These are phyloP conservation scores for Sclerotinia borealis DNA, from an alignment of 2,329 filamentous ascomycete genomes.

Conservation along the genomic window DNA sequence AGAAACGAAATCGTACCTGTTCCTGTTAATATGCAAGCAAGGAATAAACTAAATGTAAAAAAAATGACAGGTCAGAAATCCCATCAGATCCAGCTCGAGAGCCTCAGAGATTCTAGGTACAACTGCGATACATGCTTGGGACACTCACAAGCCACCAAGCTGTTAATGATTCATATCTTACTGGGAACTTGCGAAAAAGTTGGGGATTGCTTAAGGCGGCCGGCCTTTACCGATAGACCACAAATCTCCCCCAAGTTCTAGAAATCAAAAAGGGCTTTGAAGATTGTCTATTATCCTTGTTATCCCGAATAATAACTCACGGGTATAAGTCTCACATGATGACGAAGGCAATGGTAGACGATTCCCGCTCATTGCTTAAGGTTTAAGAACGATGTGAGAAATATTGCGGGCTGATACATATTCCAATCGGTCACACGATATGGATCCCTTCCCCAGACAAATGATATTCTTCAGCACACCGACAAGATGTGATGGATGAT, in stretches of 20 bases:
- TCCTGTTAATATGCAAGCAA: constrained; percentile 4
- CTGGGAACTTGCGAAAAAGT: background rate
- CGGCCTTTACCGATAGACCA: background rate
- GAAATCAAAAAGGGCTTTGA: background rate
- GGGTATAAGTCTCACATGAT: constrained; percentile 1
- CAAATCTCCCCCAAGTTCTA: background rate
- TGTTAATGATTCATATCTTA: constrained; percentile 3
- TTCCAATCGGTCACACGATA: background rate
- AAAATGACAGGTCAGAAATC: constrained; percentile 12
- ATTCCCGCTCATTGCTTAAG: background rate
- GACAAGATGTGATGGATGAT: background rate
- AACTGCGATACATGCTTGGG: background rate
- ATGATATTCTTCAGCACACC: background rate
- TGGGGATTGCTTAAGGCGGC: constrained; percentile 9
- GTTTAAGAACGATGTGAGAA: background rate
- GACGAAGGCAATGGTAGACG: background rate
- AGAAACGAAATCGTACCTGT: background rate
- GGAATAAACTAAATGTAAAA: background rate
- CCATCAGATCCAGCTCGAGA: constrained; percentile 1
- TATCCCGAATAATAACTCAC: background rate
- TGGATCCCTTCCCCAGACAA: background rate
- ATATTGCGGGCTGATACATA: background rate
- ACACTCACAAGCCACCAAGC: background rate
- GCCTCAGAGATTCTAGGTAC: constrained; percentile 5
- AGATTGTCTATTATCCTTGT: background rate